Evolutionary conservation across 2,329 filamentous ascomycete species (phyloP).

Genomic region (Simplicillium sp.): DNA sequence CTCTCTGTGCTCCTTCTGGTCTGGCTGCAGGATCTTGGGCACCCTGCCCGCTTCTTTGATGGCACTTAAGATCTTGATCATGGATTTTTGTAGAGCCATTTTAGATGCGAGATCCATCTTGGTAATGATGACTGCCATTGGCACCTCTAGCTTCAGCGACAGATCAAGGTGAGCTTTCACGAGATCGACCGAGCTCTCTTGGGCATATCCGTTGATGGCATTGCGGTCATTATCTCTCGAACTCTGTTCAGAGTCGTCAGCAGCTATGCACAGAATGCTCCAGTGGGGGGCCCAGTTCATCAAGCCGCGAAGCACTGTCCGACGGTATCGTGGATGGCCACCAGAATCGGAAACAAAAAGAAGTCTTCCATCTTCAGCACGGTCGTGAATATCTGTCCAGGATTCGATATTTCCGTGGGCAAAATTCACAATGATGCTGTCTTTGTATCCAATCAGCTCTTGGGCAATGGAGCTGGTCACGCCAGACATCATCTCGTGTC

Average conservation of each 20-base stretch:
- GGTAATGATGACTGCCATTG: conserved; percentile 75
- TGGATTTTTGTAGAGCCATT: conserved; percentile 54
- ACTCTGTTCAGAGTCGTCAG: conserved; percentile 53
- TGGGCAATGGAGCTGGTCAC: conserved; percentile 92
- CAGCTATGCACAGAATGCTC: conserved; percentile 79
- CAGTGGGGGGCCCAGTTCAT: conserved; percentile 95
- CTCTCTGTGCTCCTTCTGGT: conserved; percentile 36
- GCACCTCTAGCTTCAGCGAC: conserved; percentile 70
- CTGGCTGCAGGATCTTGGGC: conserved; percentile 62
- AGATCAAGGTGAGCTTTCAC: conserved; percentile 75
- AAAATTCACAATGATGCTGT: conserved; percentile 64
- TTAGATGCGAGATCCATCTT: conserved; percentile 84
- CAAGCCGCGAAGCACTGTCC: conserved; percentile 82
- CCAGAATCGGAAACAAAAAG: conserved; percentile 90
- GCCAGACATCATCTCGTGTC: conserved; percentile 85
- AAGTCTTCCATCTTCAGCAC: conserved; percentile 62
- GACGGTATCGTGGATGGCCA: conserved; percentile 78
- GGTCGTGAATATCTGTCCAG: conserved; percentile 89
- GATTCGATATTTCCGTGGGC: conserved; percentile 77
- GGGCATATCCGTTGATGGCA: not conserved
- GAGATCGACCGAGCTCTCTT: conserved; percentile 44
- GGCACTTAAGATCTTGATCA: conserved; percentile 65
- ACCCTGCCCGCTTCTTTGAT: conserved; percentile 67
- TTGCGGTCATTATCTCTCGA: conserved; percentile 9
- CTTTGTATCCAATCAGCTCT: conserved; percentile 78